Evolutionary conservation across 495 filamentous ascomycete genomes (phyloP).

Genomic region (Xylaria curta): DNA sequence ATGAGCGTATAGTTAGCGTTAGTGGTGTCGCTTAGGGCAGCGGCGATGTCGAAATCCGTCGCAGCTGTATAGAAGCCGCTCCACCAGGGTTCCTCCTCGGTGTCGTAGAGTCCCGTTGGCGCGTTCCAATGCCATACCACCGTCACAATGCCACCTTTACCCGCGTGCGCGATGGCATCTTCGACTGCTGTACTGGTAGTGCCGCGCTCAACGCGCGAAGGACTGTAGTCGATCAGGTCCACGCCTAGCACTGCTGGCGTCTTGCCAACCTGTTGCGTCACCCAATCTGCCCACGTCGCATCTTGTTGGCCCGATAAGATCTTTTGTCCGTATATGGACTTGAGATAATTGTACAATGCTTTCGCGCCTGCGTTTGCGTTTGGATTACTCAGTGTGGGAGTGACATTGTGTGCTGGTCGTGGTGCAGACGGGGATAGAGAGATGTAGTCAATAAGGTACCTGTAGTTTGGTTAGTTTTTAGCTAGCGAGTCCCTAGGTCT

Average conservation of each 20-base stretch:
- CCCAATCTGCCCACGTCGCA: constrained; percentile 42
- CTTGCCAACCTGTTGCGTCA: constrained; percentile 50
- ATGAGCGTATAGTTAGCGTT: constrained; percentile 54
- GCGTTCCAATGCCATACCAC: constrained; percentile 57
- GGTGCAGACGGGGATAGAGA: constrained; percentile 43
- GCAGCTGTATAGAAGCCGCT: constrained; percentile 55
- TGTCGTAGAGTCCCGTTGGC: constrained; percentile 47
- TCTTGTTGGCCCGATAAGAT: constrained; percentile 59
- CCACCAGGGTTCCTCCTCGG: constrained; percentile 52
- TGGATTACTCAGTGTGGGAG: constrained; percentile 38
- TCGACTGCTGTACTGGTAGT: constrained; percentile 47
- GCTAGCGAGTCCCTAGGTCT: neutral
- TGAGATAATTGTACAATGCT: constrained; percentile 45
- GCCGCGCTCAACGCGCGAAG: constrained; percentile 50
- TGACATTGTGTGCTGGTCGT: constrained; percentile 48
- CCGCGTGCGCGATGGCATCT: constrained; percentile 51
- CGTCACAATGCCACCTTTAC: constrained; percentile 51
- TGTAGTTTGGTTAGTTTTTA: neutral
- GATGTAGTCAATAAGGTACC: constrained; percentile 53
- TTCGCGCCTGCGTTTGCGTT: constrained; percentile 35
- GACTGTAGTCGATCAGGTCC: constrained; percentile 57
- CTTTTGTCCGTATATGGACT: constrained; percentile 52
- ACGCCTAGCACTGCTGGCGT: constrained; percentile 52
- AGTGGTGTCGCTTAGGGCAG: constrained; percentile 43
- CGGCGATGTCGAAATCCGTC: constrained; percentile 51